These are phyloP conservation scores for Xylaria castorea DNA, from an alignment of 495 filamentous ascomycete species.

Conservation along the genomic window DNA sequence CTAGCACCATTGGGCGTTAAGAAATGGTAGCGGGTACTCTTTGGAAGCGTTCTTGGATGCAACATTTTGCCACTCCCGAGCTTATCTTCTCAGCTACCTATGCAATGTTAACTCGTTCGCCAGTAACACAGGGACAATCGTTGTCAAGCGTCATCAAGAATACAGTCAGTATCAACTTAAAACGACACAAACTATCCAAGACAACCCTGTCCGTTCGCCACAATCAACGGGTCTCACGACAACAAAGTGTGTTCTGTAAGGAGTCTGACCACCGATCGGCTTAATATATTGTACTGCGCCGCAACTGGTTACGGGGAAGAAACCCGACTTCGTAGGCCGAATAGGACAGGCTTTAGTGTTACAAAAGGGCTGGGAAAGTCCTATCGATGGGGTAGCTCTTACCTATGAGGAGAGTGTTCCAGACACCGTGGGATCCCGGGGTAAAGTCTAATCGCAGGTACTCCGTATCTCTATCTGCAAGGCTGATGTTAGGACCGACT, in stretches of 20 bases:
- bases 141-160: slow-evolving; percentile 1
- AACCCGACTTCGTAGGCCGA: not conserved
- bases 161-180: not conserved
- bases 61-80: slow-evolving; percentile 12
- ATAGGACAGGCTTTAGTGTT: not conserved
- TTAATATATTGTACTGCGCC: slow-evolving; percentile 24
- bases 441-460: not conserved
- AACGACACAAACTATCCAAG: not conserved
- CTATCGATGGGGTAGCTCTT: not conserved
- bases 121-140: not conserved
- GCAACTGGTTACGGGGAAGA: slow-evolving; percentile 13
- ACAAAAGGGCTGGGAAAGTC: not conserved
- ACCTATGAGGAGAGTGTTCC: not conserved
- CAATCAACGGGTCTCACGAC: not conserved
- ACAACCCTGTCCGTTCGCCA: not conserved
- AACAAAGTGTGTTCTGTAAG: not conserved
- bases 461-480: not conserved
- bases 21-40: not conserved
- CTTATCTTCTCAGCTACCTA: not conserved
- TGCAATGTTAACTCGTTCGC: slow-evolving; percentile 3
- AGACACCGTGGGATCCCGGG: not conserved
- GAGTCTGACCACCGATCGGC: slow-evolving; percentile 22
- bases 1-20: not conserved
- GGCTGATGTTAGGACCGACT: not conserved
- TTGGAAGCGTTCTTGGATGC: not conserved